phyloP scores from a whole-genome alignment of 2,329 filamentous ascomycete species.

The Fusarium zealandicum region DNA sequence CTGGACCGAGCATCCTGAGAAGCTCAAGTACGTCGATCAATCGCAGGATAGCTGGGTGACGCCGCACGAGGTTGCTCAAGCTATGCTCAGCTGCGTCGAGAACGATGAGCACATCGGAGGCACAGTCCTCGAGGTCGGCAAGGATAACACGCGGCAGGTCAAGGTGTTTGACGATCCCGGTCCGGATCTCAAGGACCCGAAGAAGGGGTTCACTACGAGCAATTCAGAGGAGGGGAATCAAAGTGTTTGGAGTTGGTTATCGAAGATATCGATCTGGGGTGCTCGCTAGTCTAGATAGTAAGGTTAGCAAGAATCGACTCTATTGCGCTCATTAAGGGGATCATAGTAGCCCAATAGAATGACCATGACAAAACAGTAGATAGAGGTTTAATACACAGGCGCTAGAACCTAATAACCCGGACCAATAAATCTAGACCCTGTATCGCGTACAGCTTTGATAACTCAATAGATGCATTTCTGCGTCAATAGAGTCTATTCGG shows the following conservation, averaged over 20 bases:
- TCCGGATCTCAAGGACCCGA: conserved; percentile 41
- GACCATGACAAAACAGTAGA: too few relatives aligned
- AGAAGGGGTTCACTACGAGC: conserved; percentile 41
- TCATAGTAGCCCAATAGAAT: too few relatives aligned
- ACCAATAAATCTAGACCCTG: too few relatives aligned
- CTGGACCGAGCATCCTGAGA: conserved; percentile 55
- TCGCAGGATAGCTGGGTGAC: conserved; percentile 51
- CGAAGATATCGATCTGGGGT: conserved; percentile 39
- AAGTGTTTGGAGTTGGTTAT: conserved; percentile 41
- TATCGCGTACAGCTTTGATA: too few relatives aligned
- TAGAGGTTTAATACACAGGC: too few relatives aligned
- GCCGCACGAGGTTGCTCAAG: conserved; percentile 52
- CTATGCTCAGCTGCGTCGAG: conserved; percentile 52
- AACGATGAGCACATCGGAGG: conserved; percentile 47
- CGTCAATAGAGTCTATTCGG: too few relatives aligned
- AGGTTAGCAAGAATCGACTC: too few relatives aligned
- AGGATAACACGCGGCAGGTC: conserved; percentile 44
- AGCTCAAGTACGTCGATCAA: conserved; percentile 48
- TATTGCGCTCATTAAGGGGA: too few relatives aligned
- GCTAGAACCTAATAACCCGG: too few relatives aligned
- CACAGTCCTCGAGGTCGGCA: conserved; percentile 52
- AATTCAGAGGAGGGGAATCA: conserved; percentile 39
- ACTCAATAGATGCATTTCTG: too few relatives aligned
- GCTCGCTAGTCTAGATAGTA: conserved; percentile 2
- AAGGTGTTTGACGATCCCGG: conserved; percentile 49